phyloP scores from a whole-genome alignment of 441 rosid genomes.

The Euphorbia celastroides region DNA sequence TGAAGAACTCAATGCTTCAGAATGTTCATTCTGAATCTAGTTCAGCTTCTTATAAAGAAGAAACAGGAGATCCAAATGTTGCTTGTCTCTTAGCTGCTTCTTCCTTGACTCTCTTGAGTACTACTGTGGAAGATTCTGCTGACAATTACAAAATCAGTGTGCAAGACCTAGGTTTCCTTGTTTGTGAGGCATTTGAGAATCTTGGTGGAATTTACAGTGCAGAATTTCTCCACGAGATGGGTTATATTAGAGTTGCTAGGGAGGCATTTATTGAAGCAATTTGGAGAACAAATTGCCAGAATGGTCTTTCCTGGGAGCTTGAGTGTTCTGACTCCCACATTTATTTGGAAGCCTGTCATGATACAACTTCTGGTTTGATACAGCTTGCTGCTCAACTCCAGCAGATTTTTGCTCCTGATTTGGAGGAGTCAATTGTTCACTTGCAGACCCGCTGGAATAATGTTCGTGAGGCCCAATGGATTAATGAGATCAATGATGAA shows the following conservation, averaged over 20 bases:
- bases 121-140: constrained; percentile 32
- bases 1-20: constrained; percentile 32
- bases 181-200: constrained; percentile 47
- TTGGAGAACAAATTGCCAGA: constrained; percentile 53
- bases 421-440: constrained; percentile 86
- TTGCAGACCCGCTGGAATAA: constrained; percentile 84
- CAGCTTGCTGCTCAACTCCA: constrained; percentile 79
- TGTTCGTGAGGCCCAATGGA: constrained; percentile 48
- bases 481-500: constrained; percentile 34
- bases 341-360: constrained; percentile 75
- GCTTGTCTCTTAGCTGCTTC: constrained; percentile 91
- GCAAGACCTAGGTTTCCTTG: constrained; percentile 90
- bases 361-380: constrained; percentile 76
- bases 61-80: constrained; percentile 30
- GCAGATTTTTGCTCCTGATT: constrained; percentile 81
- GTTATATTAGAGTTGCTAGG: constrained; percentile 80
- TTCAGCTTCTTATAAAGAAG: constrained; percentile 27
- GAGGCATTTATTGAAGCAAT: constrained; percentile 66
- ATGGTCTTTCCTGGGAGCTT: constrained; percentile 70
- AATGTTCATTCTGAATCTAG: constrained; percentile 34
- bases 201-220: constrained; percentile 52
- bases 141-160: constrained; percentile 56
- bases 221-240: constrained; percentile 55
- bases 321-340: constrained; percentile 74
- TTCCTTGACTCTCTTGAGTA: constrained; percentile 56